Base-by-base conservation (phyloP, 495 filamentous ascomycete genomes). In the Hypoxylon perforatum region DNA sequence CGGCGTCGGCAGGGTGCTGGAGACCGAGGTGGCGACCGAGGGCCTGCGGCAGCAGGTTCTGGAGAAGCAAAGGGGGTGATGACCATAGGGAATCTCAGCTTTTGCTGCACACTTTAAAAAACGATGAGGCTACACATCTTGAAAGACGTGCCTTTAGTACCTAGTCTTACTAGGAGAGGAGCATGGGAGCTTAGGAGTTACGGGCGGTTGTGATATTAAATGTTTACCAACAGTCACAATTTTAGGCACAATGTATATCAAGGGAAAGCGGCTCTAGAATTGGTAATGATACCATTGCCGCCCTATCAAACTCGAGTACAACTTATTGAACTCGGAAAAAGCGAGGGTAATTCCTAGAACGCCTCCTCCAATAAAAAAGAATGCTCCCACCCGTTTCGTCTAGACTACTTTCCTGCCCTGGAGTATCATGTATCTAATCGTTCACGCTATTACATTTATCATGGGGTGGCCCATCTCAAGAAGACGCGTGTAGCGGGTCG, bases 1-100 rank as follows among this genome's bases (percentile, higher is more conserved):
- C n/a, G 89, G 89, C 11, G 84, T 94, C 21, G 88, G 86, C n/a
- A 78, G 85, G 53, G 85, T 89, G 41, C 63, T 95, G 35, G 91
- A 93, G 77, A 89, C 90, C 12, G 90, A 94, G 79, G 77, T 90
- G 63, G 91, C 90, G 3, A 85, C 86, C 14, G 91, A 97, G 80
- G 80, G 76, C 53, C 58, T 94, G 70, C 84, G 90, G 70, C 70
- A 71, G 52, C 67, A 79, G 73, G 69, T 80, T 12, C 35, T 77
- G 6, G 78, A 78, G 61, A 70, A 58, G 45, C 62, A 73, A 67
- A 75, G 76, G 38, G 46, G 35, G 7, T 45, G 59, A 0, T 57
- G 41, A 2, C 65, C 63, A 28, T 3, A 7, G 25, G 25, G 7
- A 73, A 30, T n/a, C 14, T n/a, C n/a, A n/a, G n/a, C n/a, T n/a